Evolutionary conservation across 2,329 filamentous ascomycete genomes (phyloP).

Genomic region (Daldinia eschscholtzii): DNA sequence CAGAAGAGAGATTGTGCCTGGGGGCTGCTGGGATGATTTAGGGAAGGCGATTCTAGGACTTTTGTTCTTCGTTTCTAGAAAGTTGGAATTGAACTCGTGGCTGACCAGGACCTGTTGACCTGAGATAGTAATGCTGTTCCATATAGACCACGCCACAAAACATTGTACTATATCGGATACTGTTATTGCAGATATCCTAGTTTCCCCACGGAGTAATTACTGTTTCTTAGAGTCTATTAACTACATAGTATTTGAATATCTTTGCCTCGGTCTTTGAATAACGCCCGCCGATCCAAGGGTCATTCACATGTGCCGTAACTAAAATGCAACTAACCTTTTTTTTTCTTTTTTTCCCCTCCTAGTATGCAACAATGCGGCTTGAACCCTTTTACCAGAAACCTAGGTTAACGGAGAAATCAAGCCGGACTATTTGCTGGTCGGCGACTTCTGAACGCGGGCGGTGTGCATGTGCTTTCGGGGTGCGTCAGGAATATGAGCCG

Average conservation of each 20-base stretch:
- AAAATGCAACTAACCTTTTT: conserved; percentile 2
- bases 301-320: conserved; percentile 9
- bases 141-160: not conserved
- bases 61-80: conserved; percentile 20
- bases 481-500: conserved; percentile 39
- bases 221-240: conserved; percentile 6
- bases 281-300: conserved; percentile 21
- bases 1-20: conserved; percentile 4
- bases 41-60: not conserved
- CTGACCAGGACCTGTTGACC: conserved; percentile 11
- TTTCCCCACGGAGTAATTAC: conserved; percentile 32
- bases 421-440: conserved; percentile 27
- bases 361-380: conserved; percentile 1
- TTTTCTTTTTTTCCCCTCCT: not conserved
- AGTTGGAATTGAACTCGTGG: conserved; percentile 14
- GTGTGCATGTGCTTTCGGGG: conserved; percentile 36
- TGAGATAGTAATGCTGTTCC: not conserved
- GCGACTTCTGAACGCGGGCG: conserved; percentile 32
- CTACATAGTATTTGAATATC: conserved; percentile 7
- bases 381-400: conserved; percentile 8
- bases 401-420: conserved; percentile 15
- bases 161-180: conserved; percentile 16
- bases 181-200: conserved; percentile 20
- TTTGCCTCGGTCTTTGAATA: conserved; percentile 31
- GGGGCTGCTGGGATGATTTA: not conserved